A percentile compares a stretch with the other conserved stretches of the same genome.
Evolutionary conservation across 192 early-diverging fungal genomes (phyloP).

Genomic region (Backusella sp.): DNA sequence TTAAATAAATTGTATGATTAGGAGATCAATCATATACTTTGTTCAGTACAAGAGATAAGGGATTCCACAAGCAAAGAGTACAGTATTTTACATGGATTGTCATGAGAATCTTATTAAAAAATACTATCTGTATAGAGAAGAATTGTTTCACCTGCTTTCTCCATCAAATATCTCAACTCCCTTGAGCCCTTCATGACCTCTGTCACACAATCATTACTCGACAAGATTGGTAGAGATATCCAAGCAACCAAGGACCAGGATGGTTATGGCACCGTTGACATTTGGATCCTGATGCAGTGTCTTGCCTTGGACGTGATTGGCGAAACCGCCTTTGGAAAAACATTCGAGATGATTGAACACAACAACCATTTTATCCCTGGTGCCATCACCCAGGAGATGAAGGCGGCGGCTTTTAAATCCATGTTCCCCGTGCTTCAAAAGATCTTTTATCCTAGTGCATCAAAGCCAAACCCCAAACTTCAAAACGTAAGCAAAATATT

Average conservation of each 20-base stretch:
- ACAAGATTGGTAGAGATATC: constrained; percentile 34
- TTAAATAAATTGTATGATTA: not conserved
- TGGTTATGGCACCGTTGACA: constrained; percentile 27
- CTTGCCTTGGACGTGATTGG: constrained; percentile 52
- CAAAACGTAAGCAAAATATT: not conserved
- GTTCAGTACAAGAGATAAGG: constrained; percentile 36
- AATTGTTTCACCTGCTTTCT: constrained; percentile 49
- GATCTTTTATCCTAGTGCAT: not conserved
- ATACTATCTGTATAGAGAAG: constrained; percentile 38
- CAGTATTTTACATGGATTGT: not conserved
- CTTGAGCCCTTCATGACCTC: constrained; percentile 44
- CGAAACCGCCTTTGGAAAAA: constrained; percentile 47
- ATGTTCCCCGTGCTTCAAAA: not conserved
- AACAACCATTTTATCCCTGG: constrained; percentile 39
- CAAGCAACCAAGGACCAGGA: constrained; percentile 14
- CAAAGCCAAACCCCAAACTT: constrained; percentile 1
- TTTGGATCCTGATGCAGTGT: constrained; percentile 33
- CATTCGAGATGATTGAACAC: constrained; percentile 50
- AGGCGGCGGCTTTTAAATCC: not conserved
- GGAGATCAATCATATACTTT: constrained; percentile 17
- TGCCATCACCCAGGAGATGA: constrained; percentile 17
- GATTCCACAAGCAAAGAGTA: constrained; percentile 39
- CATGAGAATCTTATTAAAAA: not conserved
- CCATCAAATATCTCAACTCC: constrained; percentile 44
- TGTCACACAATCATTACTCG: constrained; percentile 22